A percentile compares a stretch with the other conserved stretches of the same genome.
phyloP scores from a whole-genome alignment of 345 rosid species.

The Arabidopsis suecica region DNA sequence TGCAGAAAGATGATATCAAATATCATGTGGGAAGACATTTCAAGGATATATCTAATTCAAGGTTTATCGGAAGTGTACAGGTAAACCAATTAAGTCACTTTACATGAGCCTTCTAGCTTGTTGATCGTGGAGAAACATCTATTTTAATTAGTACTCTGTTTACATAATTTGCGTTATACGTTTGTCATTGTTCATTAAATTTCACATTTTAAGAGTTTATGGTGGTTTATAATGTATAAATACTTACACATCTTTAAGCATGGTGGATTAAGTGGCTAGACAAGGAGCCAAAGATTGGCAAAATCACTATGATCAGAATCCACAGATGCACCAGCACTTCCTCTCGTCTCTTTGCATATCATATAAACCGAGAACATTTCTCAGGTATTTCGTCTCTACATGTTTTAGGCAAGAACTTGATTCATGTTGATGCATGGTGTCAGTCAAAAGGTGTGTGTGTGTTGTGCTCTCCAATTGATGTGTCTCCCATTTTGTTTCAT shows the following conservation, averaged over 20 bases:
- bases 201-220: not conserved
- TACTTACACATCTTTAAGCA: not conserved
- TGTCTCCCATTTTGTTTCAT: not conserved
- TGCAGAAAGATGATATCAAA: constrained; percentile 16
- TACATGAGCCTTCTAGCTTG: not conserved
- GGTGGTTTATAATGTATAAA: not conserved
- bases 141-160: not conserved
- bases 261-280: constrained; percentile 4
- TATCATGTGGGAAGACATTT: not conserved
- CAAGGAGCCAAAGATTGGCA: constrained; percentile 3
- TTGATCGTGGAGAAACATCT: not conserved
- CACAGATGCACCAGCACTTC: not conserved
- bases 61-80: not conserved
- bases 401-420: constrained; percentile 11
- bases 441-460: not conserved
- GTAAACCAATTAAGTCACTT: not conserved
- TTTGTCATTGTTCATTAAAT: not conserved
- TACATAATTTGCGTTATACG: not conserved
- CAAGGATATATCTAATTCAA: constrained; percentile 10
- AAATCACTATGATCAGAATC: constrained; percentile 11
- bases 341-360: not conserved
- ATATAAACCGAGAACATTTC: not conserved
- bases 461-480: not conserved
- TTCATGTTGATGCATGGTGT: constrained; percentile 20
- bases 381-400: constrained; percentile 12